Evolutionary conservation across 768 basidiomycete genomes (phyloP).

Genomic region (Collybia nuda): DNA sequence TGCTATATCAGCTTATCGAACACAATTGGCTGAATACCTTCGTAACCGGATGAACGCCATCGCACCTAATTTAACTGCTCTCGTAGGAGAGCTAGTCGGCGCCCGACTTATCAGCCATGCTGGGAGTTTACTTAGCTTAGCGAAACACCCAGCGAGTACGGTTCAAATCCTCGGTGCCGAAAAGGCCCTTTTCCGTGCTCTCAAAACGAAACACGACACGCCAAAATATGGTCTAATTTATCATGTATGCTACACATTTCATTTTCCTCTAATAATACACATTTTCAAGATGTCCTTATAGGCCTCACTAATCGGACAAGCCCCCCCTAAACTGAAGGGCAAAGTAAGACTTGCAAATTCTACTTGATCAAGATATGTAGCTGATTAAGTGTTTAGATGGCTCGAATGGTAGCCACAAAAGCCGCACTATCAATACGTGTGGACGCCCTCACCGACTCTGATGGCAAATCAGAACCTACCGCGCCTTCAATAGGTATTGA

Average conservation of each 20-base stretch:
- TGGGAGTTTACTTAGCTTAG: conserved; percentile 90
- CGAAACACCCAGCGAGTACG: conserved; percentile 97
- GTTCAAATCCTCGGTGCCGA: conserved; percentile 98
- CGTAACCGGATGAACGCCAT: conserved; percentile 98
- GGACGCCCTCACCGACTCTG: conserved; percentile 91
- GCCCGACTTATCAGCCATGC: conserved; percentile 94
- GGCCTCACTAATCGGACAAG: conserved; percentile 96
- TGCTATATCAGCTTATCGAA: conserved; percentile 90
- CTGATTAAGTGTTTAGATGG: conserved; percentile 63
- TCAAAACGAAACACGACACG: conserved; percentile 99
- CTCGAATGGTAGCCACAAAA: conserved; percentile 99
- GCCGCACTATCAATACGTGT: conserved; percentile 96
- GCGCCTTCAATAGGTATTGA: conserved; percentile 90
- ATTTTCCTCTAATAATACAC: conserved; percentile 1
- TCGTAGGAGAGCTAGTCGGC: conserved; percentile 91
- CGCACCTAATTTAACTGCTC: conserved; percentile 92
- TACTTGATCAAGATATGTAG: neutral
- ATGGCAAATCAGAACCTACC: conserved; percentile 80
- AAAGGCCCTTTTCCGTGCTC: conserved; percentile 95
- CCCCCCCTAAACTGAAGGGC: conserved; percentile 96
- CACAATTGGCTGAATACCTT: conserved; percentile 95
- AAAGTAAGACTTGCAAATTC: conserved; percentile 51
- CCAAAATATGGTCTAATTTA: conserved; percentile 99
- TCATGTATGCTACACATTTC: conserved; percentile 58
- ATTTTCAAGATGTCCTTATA: conserved; percentile 23